phyloP scores from a whole-genome alignment of 148 eudicot genomes.

The Bassia scoparia region DNA sequence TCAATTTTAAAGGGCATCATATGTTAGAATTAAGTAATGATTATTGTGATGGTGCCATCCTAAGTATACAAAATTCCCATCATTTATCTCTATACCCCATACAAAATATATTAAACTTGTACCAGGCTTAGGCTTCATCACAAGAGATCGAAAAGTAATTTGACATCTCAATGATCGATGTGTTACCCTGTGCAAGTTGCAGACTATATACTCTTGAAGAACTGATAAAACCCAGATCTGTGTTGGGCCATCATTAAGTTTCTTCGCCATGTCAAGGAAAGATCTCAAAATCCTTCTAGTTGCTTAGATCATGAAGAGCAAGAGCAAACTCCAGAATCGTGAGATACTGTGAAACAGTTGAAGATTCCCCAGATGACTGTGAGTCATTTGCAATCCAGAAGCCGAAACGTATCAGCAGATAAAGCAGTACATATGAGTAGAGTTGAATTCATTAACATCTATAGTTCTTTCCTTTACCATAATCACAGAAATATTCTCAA shows the following conservation, averaged over 20 bases:
- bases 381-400: slow-evolving; percentile 86
- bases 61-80: neutral
- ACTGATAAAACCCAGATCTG: slow-evolving; percentile 91
- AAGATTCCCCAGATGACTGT: slow-evolving; percentile 74
- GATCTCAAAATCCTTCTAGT: slow-evolving; percentile 89
- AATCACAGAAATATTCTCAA: neutral
- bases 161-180: too few species aligned
- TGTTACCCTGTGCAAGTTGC: too few species aligned
- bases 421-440: neutral
- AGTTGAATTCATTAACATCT: neutral
- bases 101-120: neutral
- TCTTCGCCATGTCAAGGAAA: slow-evolving; percentile 86
- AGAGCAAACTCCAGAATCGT: slow-evolving; percentile 90
- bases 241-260: slow-evolving; percentile 83
- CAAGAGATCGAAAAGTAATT: neutral
- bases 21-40: neutral
- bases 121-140: neutral
- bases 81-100: neutral
- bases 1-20: neutral
- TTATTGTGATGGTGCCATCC: too few species aligned
- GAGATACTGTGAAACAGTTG: slow-evolving; percentile 92
- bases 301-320: slow-evolving; percentile 87
- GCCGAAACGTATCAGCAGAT: slow-evolving; percentile 62
- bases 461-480: neutral
- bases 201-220: slow-evolving; percentile 50